Evolutionary conservation across 495 filamentous ascomycete genomes (phyloP).

Genomic region (Chaetomium tenue): DNA sequence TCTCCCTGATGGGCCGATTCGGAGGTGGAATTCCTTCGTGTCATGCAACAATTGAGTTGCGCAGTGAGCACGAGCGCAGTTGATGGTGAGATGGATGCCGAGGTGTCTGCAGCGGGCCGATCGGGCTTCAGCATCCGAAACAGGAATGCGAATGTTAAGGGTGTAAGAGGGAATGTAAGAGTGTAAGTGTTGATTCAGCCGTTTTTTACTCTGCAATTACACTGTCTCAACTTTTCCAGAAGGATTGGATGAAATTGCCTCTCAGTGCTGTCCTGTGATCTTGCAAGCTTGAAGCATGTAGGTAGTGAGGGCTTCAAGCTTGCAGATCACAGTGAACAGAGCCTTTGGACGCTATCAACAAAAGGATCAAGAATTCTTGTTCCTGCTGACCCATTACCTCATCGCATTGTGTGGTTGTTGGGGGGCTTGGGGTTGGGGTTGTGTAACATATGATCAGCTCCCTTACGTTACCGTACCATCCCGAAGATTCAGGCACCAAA

Average conservation of each 20-base stretch:
- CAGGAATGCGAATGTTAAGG: neutral
- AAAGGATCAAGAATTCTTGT: neutral
- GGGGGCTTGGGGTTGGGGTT: neutral
- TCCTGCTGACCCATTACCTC: constrained; percentile 13
- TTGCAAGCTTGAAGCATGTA: neutral
- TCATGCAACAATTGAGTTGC: neutral
- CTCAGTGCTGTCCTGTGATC: neutral
- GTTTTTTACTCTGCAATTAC: too few relatives aligned
- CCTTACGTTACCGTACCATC: neutral
- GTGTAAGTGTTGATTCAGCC: neutral
- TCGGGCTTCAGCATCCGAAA: neutral
- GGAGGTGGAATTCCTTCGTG: neutral
- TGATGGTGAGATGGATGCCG: neutral
- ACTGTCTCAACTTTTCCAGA: too few relatives aligned
- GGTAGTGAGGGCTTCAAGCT: neutral
- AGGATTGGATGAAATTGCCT: neutral
- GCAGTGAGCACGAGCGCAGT: constrained; percentile 13
- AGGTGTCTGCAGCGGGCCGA: constrained; percentile 1
- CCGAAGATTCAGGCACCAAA: constrained; percentile 15
- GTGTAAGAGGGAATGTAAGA: neutral
- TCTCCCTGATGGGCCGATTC: neutral
- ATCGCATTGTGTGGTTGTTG: neutral
- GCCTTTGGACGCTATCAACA: constrained; percentile 2
- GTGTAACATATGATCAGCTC: neutral
- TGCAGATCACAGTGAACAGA: neutral